Evolutionary conservation across 768 basidiomycete genomes (phyloP).

Genomic region (Suillus spraguei): DNA sequence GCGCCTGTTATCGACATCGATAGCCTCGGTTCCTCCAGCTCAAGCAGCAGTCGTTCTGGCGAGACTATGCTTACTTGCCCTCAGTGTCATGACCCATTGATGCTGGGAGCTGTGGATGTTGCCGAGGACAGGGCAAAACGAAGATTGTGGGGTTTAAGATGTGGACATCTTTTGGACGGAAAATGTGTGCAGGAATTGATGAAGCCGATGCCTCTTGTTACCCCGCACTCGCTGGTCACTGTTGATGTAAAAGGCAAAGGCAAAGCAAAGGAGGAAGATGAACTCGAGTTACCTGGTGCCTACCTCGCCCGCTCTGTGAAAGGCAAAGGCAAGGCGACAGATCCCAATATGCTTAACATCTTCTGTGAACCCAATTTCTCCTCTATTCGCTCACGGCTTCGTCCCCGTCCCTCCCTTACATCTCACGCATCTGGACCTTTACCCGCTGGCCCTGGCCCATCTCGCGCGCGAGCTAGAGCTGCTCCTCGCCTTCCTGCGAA

Average conservation of each 20-base stretch:
- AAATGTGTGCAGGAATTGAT: conserved; percentile 68
- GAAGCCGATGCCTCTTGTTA: conserved; percentile 35
- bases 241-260: conserved; percentile 37
- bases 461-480: conserved; percentile 11
- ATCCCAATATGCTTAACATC: conserved; percentile 18
- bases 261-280: conserved; percentile 10
- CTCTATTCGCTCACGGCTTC: conserved; percentile 58
- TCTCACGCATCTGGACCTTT: conserved; percentile 13
- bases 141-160: conserved; percentile 71
- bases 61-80: conserved; percentile 64
- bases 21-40: conserved; percentile 22
- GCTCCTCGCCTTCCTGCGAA: conserved; percentile 10
- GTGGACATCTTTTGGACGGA: conserved; percentile 80
- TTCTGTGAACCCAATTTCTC: conserved; percentile 28
- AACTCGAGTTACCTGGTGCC: conserved; percentile 1
- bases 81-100: conserved; percentile 63
- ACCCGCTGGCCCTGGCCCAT: conserved; percentile 10
- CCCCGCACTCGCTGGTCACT: conserved; percentile 8
- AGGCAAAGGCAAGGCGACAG: conserved; percentile 39
- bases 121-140: conserved; percentile 46
- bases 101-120: conserved; percentile 53
- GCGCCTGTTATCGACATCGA: conserved; percentile 51
- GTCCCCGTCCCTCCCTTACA: conserved; percentile 41
- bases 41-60: conserved; percentile 28
- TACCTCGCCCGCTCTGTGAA: conserved; percentile 6